These are phyloP conservation scores for Emericellopsis cladophorae DNA, from an alignment of 2,329 filamentous ascomycete species.

Conservation along the genomic window DNA sequence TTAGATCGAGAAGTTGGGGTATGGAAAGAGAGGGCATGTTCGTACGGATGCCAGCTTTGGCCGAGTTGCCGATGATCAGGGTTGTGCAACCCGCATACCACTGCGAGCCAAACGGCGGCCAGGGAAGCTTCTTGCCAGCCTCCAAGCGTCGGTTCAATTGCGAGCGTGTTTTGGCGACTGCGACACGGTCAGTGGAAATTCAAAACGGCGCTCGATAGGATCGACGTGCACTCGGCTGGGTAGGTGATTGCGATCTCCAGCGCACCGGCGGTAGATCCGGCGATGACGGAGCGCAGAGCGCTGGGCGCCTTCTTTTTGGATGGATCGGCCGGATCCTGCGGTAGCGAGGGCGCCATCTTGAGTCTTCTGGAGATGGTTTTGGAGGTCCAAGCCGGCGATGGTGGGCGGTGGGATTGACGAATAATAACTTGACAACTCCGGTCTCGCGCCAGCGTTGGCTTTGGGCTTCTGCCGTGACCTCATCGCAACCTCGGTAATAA, in stretches of 20 bases:
- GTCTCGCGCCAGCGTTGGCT: too few relatives aligned
- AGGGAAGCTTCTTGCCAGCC: conserved; percentile 77
- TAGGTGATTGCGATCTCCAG: conserved; percentile 94
- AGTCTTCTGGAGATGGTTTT: too few relatives aligned
- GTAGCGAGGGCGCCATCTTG: conserved; percentile 13
- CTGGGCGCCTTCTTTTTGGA: conserved; percentile 47
- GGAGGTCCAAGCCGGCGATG: background rate
- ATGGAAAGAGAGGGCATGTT: background rate
- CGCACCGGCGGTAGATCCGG: conserved; percentile 85
- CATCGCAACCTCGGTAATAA: too few relatives aligned
- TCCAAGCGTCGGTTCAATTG: conserved; percentile 81
- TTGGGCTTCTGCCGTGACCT: too few relatives aligned
- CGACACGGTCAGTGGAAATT: conserved; percentile 2
- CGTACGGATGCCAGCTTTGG: conserved; percentile 90
- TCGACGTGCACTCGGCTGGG: conserved; percentile 72
- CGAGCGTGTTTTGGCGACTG: conserved; percentile 86
- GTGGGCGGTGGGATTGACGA: background rate
- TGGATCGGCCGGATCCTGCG: conserved; percentile 9
- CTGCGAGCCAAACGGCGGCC: conserved; percentile 83
- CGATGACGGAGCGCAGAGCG: conserved; percentile 76
- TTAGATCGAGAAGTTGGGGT: conserved; percentile 13
- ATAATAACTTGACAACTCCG: too few relatives aligned
- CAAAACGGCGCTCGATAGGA: background rate
- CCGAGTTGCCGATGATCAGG: conserved; percentile 87
- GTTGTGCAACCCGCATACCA: conserved; percentile 99